Evolutionary conservation across 305 asterid genomes (phyloP).

Genomic region (Solanum chacoense): DNA sequence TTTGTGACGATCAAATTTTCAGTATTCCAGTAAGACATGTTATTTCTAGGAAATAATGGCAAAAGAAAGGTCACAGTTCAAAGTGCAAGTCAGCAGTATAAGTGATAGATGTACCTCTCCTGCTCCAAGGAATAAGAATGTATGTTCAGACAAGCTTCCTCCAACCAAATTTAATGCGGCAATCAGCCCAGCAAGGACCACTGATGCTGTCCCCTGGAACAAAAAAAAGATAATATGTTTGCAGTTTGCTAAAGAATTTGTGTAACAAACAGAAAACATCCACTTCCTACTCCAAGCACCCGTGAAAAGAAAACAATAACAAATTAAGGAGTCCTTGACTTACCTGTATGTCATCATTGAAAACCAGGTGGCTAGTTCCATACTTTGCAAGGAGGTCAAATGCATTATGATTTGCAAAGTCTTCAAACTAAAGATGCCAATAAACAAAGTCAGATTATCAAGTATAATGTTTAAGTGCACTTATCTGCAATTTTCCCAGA

Average conservation of each 20-base stretch:
- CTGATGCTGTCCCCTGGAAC: conserved; percentile 94
- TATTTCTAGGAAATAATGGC: not conserved
- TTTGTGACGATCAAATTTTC: not conserved
- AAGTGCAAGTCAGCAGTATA: not conserved
- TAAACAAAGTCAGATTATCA: conserved; percentile 7
- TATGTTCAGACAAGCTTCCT: conserved; percentile 77
- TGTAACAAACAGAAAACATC: not conserved
- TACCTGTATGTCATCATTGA: conserved; percentile 97
- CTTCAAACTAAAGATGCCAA: conserved; percentile 67
- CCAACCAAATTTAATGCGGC: conserved; percentile 72
- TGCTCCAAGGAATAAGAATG: conserved; percentile 93
- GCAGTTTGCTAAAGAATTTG: not conserved
- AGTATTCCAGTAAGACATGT: not conserved
- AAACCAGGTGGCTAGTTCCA: conserved; percentile 82
- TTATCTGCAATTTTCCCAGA: not conserved
- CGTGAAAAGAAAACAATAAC: not conserved
- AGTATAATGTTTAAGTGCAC: conserved; percentile 1
- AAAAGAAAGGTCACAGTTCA: not conserved
- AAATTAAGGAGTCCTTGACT: not conserved
- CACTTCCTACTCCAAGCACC: not conserved
- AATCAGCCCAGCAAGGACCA: conserved; percentile 87
- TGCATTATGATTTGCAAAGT: conserved; percentile 97
- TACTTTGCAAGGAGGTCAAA: conserved; percentile 88
- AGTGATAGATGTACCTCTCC: conserved; percentile 65
- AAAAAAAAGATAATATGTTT: not conserved